phyloP scores from a whole-genome alignment of 1,284 basidiomycete species.

The Boletus semigastroideus region DNA sequence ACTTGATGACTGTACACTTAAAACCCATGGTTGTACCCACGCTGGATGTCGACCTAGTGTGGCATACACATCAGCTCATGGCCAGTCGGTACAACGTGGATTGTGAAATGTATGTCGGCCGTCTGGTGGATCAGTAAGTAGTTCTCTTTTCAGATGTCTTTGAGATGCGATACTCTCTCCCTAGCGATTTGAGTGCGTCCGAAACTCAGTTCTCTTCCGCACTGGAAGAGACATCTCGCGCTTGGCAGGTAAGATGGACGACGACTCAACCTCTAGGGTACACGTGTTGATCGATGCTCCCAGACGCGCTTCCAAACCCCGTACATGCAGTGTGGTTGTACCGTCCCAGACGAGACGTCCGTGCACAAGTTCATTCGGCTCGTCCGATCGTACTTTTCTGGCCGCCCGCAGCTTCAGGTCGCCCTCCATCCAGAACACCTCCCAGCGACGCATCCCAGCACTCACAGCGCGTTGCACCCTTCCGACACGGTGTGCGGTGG shows the following conservation, averaged over 20 bases:
- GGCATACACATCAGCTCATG: conserved; percentile 50
- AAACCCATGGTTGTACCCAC: conserved; percentile 26
- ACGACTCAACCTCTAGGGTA: background rate
- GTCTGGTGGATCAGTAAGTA: conserved; percentile 38
- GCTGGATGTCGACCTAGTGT: conserved; percentile 47
- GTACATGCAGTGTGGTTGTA: conserved; percentile 50
- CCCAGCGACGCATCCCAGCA: conserved; percentile 41
- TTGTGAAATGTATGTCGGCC: conserved; percentile 34
- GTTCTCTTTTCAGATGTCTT: background rate
- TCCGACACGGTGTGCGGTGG: conserved; percentile 17
- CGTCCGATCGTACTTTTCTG: conserved; percentile 17
- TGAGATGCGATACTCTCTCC: background rate
- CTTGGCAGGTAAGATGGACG: conserved; percentile 23
- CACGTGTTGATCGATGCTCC: background rate
- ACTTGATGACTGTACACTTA: conserved; percentile 20
- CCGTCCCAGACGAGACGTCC: conserved; percentile 35
- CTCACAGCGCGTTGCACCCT: conserved; percentile 34
- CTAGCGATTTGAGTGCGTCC: conserved; percentile 35
- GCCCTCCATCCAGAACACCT: conserved; percentile 33
- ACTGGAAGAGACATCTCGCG: conserved; percentile 39
- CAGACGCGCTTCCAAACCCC: conserved; percentile 40
- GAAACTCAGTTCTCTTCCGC: conserved; percentile 35
- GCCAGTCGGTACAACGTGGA: conserved; percentile 32
- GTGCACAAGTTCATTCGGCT: conserved; percentile 33
- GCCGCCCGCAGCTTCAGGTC: conserved; percentile 17